Evolutionary conservation across 1,284 basidiomycete species (phyloP).

Genomic region (Irpex sp.): DNA sequence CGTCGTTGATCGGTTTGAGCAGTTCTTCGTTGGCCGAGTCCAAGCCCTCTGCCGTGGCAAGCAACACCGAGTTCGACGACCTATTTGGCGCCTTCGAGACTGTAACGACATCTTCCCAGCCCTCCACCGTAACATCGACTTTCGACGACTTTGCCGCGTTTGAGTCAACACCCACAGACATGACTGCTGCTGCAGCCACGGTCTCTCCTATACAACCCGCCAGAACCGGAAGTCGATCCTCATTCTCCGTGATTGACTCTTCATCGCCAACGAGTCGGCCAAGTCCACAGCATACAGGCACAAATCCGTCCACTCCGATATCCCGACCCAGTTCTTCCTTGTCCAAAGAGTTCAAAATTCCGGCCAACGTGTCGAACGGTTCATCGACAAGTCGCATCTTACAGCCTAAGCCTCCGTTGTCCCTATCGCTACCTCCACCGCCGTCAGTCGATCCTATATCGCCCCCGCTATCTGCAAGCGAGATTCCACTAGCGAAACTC

Average conservation of each 20-base stretch:
- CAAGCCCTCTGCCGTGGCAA: not conserved
- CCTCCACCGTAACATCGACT: not conserved
- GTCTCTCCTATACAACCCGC: not conserved
- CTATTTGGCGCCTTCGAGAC: constrained; percentile 11
- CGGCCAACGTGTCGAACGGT: not conserved
- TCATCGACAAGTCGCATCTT: constrained; percentile 20
- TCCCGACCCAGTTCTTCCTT: constrained; percentile 19
- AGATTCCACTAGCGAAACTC: constrained; percentile 12
- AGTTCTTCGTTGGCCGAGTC: not conserved
- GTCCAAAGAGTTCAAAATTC: not conserved
- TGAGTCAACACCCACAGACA: not conserved
- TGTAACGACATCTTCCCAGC: not conserved
- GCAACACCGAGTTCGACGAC: constrained; percentile 6
- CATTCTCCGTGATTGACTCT: constrained; percentile 1
- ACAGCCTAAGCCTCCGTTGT: constrained; percentile 8
- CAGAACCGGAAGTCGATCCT: not conserved
- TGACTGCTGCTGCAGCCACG: not conserved
- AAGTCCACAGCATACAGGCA: constrained; percentile 53
- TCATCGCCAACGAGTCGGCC: not conserved
- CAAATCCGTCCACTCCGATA: constrained; percentile 75
- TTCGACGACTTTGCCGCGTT: not conserved
- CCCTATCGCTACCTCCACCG: constrained; percentile 6
- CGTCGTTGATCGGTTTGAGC: not conserved
- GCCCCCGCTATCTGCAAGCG: constrained; percentile 7
- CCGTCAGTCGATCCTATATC: not conserved